Evolutionary conservation across 2,329 filamentous ascomycete species (phyloP).

Genomic region (Aspergillus sp.): DNA sequence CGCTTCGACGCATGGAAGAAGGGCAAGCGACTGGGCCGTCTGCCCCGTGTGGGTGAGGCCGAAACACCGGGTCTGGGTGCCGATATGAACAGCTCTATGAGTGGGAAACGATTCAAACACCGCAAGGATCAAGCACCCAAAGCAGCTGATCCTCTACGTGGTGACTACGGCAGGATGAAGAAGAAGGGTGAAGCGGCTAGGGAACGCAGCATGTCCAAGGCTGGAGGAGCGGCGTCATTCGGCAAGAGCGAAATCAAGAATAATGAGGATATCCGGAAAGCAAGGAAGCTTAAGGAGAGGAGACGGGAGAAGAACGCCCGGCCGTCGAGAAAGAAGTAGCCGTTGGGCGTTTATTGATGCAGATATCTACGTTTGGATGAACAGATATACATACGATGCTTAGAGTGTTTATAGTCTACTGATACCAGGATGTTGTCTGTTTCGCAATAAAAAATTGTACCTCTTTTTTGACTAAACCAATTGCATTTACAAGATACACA

Average conservation of each 20-base stretch:
- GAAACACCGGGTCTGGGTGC: slow-evolving; percentile 50
- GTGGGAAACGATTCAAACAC: slow-evolving; percentile 70
- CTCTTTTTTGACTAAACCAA: too few relatives aligned
- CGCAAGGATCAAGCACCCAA: slow-evolving; percentile 85
- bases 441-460: too few relatives aligned
- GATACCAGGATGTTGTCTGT: too few relatives aligned
- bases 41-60: slow-evolving; percentile 78
- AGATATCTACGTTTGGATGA: too few relatives aligned
- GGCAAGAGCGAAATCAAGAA: slow-evolving; percentile 78
- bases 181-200: slow-evolving; percentile 82
- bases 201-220: slow-evolving; percentile 51
- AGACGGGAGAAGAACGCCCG: slow-evolving; percentile 83
- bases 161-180: slow-evolving; percentile 87
- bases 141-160: slow-evolving; percentile 84
- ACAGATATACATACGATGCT: too few relatives aligned
- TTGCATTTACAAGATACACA: too few relatives aligned
- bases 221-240: slow-evolving; percentile 43
- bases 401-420: too few relatives aligned
- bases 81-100: slow-evolving; percentile 29
- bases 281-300: slow-evolving; percentile 70
- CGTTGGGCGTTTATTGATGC: too few relatives aligned
- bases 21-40: slow-evolving; percentile 70
- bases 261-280: slow-evolving; percentile 78
- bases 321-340: slow-evolving; percentile 59
- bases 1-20: slow-evolving; percentile 91